These are phyloP conservation scores for Phytophthora podocarpi DNA, from an alignment of 352 stramenopile species.

Conservation along the genomic window DNA sequence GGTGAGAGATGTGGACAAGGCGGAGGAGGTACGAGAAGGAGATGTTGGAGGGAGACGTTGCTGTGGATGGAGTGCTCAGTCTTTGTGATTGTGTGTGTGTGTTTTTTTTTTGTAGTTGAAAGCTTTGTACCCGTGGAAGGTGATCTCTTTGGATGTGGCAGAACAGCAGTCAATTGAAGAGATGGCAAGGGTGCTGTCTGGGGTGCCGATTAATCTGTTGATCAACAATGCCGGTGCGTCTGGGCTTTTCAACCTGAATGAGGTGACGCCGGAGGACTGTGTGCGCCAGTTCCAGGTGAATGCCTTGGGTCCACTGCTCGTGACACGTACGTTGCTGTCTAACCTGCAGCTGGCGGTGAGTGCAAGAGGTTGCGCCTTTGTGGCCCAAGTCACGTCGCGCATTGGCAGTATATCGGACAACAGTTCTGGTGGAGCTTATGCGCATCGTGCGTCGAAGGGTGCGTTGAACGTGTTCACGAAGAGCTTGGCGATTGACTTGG, in stretches of 20 bases:
- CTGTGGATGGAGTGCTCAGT: too few relatives aligned
- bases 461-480: conserved; percentile 73
- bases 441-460: conserved; percentile 71
- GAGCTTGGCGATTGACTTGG: conserved; percentile 53
- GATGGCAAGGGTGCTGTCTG: conserved; percentile 37
- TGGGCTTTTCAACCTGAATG: conserved; percentile 28
- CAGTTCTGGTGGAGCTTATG: conserved; percentile 43
- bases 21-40: conserved; percentile 19
- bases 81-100: too few relatives aligned
- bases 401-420: conserved; percentile 57
- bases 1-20: conserved; percentile 28
- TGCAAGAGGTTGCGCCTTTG: conserved; percentile 34
- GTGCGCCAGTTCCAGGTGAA: conserved; percentile 70
- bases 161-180: conserved; percentile 41
- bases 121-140: conserved; percentile 14
- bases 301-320: conserved; percentile 54
- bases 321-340: conserved; percentile 49
- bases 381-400: conserved; percentile 53
- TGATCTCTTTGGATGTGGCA: conserved; percentile 32
- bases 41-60: too few relatives aligned
- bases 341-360: conserved; percentile 44
- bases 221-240: conserved; percentile 67
- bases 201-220: conserved; percentile 54
- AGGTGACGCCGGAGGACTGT: conserved; percentile 45
- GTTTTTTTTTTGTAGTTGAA: conserved; percentile 25